These are phyloP conservation scores for Coniella vitis DNA, from an alignment of 2,329 filamentous ascomycete species.

Conservation along the genomic window DNA sequence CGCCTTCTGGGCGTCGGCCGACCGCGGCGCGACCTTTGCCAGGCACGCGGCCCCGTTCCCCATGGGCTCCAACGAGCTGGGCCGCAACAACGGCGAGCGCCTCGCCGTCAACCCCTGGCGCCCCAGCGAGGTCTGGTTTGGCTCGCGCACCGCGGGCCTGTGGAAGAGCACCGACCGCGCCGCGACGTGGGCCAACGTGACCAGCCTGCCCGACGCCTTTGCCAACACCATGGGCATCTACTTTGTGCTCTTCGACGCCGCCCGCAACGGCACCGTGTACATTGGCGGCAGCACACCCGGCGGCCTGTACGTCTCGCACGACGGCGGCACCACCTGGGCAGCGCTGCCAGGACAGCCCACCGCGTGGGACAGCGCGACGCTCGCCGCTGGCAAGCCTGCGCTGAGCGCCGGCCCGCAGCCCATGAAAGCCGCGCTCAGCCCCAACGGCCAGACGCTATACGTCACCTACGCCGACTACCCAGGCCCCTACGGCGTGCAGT, in stretches of 20 bases:
- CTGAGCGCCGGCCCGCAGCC: slow-evolving; percentile 5
- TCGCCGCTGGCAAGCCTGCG: background rate
- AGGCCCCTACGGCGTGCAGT: slow-evolving; percentile 5
- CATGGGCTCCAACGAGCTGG: slow-evolving; percentile 9
- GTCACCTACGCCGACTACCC: slow-evolving; percentile 7
- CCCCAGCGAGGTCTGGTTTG: slow-evolving; percentile 2
- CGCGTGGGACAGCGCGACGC: background rate
- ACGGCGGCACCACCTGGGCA: background rate
- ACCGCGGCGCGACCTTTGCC: slow-evolving; percentile 3
- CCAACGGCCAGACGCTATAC: slow-evolving; percentile 1
- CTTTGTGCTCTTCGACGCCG: slow-evolving; percentile 4
- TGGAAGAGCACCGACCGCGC: slow-evolving; percentile 4
- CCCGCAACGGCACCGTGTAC: slow-evolving; percentile 3
- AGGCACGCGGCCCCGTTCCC: background rate
- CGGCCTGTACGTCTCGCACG: slow-evolving; percentile 1
- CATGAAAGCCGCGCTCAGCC: slow-evolving; percentile 1
- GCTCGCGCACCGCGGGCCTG: background rate
- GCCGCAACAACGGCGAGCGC: slow-evolving; percentile 8
- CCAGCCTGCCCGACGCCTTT: slow-evolving; percentile 5
- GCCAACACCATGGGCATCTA: slow-evolving; percentile 9
- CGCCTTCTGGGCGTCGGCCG: slow-evolving; percentile 5
- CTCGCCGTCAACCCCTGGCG: slow-evolving; percentile 3
- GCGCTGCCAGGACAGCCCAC: slow-evolving; percentile 3
- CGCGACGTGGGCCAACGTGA: slow-evolving; percentile 6
- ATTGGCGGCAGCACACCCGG: slow-evolving; percentile 6